Percentiles rank a stretch among this genome's conserved stretches.
phyloP scores from a whole-genome alignment of 169 alveolate genomes.

The Plasmodium vivax region DNA sequence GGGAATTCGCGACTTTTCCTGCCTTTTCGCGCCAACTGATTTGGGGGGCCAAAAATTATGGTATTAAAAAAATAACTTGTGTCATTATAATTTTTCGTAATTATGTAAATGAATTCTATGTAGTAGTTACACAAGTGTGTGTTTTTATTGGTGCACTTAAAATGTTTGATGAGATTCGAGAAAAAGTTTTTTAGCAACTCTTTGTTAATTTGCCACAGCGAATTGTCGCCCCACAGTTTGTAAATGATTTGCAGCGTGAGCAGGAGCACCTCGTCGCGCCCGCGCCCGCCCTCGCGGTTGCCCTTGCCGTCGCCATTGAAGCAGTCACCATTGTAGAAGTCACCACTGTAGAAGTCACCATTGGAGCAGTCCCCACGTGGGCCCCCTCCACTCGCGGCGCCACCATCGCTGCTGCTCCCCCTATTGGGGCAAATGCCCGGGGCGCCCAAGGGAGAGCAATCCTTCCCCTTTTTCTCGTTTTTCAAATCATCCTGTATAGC shows the following conservation, averaged over 20 bases:
- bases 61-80: slow-evolving; percentile 41
- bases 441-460: background rate
- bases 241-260: slow-evolving; percentile 55
- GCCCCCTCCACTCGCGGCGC: background rate
- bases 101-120: slow-evolving; percentile 48
- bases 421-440: background rate
- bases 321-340: no score
- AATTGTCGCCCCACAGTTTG: slow-evolving; percentile 61
- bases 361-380: background rate
- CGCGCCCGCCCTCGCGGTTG: background rate
- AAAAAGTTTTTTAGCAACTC: slow-evolving; percentile 53
- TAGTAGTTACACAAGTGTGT: slow-evolving; percentile 51
- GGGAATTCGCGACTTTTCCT: background rate
- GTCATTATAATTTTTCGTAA: slow-evolving; percentile 29
- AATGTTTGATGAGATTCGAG: slow-evolving; percentile 32
- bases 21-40: background rate
- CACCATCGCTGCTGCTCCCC: background rate
- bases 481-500: background rate
- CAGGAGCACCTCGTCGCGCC: slow-evolving; percentile 1
- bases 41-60: slow-evolving; percentile 20
- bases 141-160: slow-evolving; percentile 58
- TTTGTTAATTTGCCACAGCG: slow-evolving; percentile 63
- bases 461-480: background rate
- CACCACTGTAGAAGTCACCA: background rate
- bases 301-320: background rate